phyloP scores from a whole-genome alignment of 768 basidiomycete species.

The Cystofilobasidium ferigula region DNA sequence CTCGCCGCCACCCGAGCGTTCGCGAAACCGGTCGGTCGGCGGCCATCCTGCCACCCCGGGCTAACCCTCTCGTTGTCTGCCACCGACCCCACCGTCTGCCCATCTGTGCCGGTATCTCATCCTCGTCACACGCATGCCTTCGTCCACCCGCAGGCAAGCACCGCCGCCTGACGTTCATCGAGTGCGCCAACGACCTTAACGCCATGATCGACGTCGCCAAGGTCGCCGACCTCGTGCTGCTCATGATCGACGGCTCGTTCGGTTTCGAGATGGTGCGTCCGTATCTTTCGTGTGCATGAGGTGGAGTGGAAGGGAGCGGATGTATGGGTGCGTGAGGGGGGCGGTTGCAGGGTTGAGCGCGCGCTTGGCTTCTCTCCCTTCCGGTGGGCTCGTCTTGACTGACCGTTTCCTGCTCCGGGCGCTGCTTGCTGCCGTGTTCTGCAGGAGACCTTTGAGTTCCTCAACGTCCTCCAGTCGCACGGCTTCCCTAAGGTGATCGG shows the following conservation, averaged over 20 bases:
- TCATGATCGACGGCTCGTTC: slow-evolving; percentile 96
- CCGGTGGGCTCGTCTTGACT: no score
- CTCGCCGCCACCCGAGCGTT: no score
- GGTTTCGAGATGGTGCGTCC: slow-evolving; percentile 93
- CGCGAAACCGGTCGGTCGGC: no score
- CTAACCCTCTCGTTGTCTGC: neutral
- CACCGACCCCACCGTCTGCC: neutral
- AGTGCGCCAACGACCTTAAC: slow-evolving; percentile 94
- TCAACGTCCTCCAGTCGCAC: slow-evolving; percentile 91
- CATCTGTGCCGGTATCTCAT: neutral
- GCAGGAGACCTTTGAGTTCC: slow-evolving; percentile 97
- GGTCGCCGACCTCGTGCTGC: slow-evolving; percentile 84
- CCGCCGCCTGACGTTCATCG: slow-evolving; percentile 84
- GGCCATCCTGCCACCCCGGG: no score
- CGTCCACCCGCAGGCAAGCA: slow-evolving; percentile 52
- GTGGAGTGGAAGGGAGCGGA: no score
- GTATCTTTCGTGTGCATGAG: no score
- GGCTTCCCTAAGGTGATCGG: slow-evolving; percentile 99
- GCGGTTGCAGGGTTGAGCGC: no score
- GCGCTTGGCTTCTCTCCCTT: no score
- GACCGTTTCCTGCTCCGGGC: no score
- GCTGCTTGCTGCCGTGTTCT: neutral
- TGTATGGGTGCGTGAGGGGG: no score
- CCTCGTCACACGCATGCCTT: neutral
- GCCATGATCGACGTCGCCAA: slow-evolving; percentile 98